phyloP scores from a whole-genome alignment of 192 early-diverging fungal genomes.

The Backusella mclennaniae region DNA sequence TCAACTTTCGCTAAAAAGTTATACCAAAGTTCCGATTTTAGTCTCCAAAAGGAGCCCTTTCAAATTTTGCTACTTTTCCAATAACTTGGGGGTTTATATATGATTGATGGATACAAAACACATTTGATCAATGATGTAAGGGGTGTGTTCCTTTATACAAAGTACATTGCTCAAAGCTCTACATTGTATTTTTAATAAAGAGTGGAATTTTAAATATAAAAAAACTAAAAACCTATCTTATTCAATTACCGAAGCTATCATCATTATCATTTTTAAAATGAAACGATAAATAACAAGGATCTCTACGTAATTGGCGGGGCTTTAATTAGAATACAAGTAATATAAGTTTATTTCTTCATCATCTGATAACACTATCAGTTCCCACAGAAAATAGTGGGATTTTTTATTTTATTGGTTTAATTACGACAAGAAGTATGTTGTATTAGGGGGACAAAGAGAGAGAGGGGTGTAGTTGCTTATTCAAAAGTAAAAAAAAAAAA shows the following conservation, averaged over 20 bases:
- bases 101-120: background rate
- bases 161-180: background rate
- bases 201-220: background rate
- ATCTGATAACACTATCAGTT: background rate
- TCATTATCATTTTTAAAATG: background rate
- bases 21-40: too few species aligned
- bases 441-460: background rate
- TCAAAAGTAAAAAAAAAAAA: background rate
- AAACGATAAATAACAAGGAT: background rate
- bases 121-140: background rate
- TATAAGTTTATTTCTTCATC: background rate
- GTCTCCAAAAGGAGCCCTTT: too few species aligned
- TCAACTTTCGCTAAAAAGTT: too few species aligned
- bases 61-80: too few species aligned
- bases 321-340: background rate
- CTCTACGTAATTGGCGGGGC: background rate
- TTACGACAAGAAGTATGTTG: background rate
- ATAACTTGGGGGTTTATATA: background rate
- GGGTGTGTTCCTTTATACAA: background rate
- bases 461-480: background rate
- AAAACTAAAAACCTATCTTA: background rate
- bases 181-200: background rate
- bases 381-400: background rate
- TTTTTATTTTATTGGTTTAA: background rate
- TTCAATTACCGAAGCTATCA: background rate